phyloP scores from a whole-genome alignment of 2,329 filamentous ascomycete species.

The Epichloe typhina region DNA sequence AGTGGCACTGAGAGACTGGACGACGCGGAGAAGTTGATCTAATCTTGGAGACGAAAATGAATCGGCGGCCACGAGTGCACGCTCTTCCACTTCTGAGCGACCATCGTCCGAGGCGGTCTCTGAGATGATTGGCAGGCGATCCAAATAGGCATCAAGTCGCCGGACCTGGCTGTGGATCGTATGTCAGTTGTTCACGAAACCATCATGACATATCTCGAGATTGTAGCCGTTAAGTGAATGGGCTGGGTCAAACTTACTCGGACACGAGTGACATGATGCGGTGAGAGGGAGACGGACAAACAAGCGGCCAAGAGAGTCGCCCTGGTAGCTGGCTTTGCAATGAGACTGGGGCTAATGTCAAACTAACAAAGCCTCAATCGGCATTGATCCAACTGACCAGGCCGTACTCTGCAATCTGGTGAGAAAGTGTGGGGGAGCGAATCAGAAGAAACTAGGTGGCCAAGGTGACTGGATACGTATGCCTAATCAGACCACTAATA shows the following conservation, averaged over 20 bases:
- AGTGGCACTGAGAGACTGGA: constrained; percentile 58
- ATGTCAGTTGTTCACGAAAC: constrained; percentile 7
- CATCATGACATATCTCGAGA: neutral
- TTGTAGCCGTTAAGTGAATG: neutral
- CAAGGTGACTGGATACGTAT: neutral
- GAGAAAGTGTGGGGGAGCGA: constrained; percentile 4
- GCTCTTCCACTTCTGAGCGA: constrained; percentile 22
- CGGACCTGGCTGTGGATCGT: constrained; percentile 39
- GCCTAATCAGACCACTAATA: constrained; percentile 13
- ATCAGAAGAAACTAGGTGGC: constrained; percentile 1
- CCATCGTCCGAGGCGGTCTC: constrained; percentile 30
- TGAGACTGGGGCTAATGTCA: constrained; percentile 4
- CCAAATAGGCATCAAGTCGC: constrained; percentile 51
- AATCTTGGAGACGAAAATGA: constrained; percentile 40
- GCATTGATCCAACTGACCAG: constrained; percentile 5
- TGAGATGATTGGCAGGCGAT: constrained; percentile 37
- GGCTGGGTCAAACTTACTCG: constrained; percentile 25
- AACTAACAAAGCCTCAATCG: constrained; percentile 7
- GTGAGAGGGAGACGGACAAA: neutral
- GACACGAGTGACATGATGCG: constrained; percentile 31
- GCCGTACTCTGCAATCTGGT: constrained; percentile 2
- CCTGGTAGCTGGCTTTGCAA: constrained; percentile 5
- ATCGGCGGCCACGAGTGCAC: constrained; percentile 22
- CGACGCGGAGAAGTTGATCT: constrained; percentile 51
- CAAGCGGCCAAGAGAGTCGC: neutral